Conservation (phyloP, 2,329 filamentous ascomycete genomes). For the Fusarium mundagurra region DNA sequence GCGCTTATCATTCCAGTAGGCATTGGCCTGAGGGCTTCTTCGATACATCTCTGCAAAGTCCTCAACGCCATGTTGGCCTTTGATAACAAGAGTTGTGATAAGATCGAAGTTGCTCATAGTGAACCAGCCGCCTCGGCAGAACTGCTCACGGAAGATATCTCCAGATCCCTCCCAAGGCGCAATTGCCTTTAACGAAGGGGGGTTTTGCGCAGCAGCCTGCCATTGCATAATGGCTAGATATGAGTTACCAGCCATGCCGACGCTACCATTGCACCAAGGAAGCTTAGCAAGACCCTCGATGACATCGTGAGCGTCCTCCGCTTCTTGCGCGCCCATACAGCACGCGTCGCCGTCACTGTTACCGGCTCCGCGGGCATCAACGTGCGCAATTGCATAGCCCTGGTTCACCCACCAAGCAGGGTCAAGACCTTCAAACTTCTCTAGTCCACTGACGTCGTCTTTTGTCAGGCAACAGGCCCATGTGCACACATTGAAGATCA, state of each 20-base stretch:
- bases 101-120: slow-evolving; percentile 16
- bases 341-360: slow-evolving; percentile 12
- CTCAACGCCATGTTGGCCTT: neutral
- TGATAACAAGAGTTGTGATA: slow-evolving; percentile 10
- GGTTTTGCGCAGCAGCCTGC: slow-evolving; percentile 25
- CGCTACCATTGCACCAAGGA: slow-evolving; percentile 46
- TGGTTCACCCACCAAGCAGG: slow-evolving; percentile 23
- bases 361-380: slow-evolving; percentile 13
- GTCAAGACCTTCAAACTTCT: slow-evolving; percentile 28
- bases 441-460: slow-evolving; percentile 13
- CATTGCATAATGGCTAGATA: slow-evolving; percentile 40
- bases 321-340: slow-evolving; percentile 29
- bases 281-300: slow-evolving; percentile 43
- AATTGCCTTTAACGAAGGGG: slow-evolving; percentile 27
- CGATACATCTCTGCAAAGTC: slow-evolving; percentile 20
- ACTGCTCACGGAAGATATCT: slow-evolving; percentile 22
- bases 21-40: neutral
- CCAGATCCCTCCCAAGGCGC: slow-evolving; percentile 24
- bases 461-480: slow-evolving; percentile 32
- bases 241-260: slow-evolving; percentile 48
- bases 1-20: slow-evolving; percentile 17
- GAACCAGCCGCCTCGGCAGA: slow-evolving; percentile 10
- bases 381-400: slow-evolving; percentile 16
- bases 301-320: slow-evolving; percentile 36
- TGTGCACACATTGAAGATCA: slow-evolving; percentile 33